Evolutionary conservation across 208 protist genomes (phyloP).

Genomic region (Willaertia magna): DNA sequence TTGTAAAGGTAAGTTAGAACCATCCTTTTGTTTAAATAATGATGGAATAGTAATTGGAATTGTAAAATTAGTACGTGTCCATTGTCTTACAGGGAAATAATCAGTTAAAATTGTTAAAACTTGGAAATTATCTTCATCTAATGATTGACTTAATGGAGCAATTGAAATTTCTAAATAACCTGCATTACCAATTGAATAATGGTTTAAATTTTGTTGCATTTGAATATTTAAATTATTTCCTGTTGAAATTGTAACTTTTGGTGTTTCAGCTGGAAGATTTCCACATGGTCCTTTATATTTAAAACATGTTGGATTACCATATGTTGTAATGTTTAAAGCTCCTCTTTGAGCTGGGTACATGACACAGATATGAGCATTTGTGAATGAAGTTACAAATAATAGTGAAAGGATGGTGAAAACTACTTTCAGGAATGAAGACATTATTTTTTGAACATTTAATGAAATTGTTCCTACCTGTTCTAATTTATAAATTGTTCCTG

Average conservation of each 20-base stretch:
- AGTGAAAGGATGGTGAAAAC: no score
- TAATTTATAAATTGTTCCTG: no score
- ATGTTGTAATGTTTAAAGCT: background rate
- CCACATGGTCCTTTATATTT: background rate
- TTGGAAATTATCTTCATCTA: background rate
- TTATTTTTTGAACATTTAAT: no score
- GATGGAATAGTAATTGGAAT: background rate
- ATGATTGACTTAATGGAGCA: background rate
- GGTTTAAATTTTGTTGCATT: slow-evolving; percentile 3
- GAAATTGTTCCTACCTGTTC: no score
- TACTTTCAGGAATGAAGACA: no score
- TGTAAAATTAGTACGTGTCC: background rate
- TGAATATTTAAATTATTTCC: background rate
- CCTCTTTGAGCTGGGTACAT: background rate
- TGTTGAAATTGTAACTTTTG: background rate
- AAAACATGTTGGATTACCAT: background rate
- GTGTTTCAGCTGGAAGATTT: background rate
- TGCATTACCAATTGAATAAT: background rate
- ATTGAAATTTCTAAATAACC: background rate
- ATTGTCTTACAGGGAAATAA: background rate
- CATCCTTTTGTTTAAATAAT: background rate
- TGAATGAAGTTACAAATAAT: no score
- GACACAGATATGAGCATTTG: background rate
- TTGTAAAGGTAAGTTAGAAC: background rate
- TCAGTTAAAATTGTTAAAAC: background rate